Evolutionary conservation across 2,329 filamentous ascomycete genomes (phyloP), one percentile per base, ranked within the genome.

Genomic region (Fusarium veterinarium): DNA sequence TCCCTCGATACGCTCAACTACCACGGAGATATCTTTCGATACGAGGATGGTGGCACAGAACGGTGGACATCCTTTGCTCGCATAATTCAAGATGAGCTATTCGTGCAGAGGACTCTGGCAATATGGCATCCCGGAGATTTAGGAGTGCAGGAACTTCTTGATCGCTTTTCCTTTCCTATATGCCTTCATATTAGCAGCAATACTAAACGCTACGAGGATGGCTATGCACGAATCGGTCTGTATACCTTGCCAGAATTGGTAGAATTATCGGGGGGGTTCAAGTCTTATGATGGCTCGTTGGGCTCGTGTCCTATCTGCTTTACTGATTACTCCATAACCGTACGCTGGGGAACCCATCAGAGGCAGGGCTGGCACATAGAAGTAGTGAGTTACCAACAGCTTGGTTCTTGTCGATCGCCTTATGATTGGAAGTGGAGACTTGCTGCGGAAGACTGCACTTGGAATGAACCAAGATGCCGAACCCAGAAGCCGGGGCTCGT

Each of bases 381-480:
- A 2, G 35, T 58, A 1, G 33, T 20, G 13, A 28, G 20, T 10
- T 60, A 58, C 14, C 56, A 68, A 1, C 64, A 58, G 10, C 13
- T 68, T 19, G 64, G 67, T 7, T 5, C 28, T 12, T 70, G 67
- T 4, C 38, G 55, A 25, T 68, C 67, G 3, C 64, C 67, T 11
- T 60, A 28, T 5, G 67, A 64, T 48, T 70, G 59, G 67, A 64
- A 64, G 46, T 68, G 64, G 67, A 60, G 55, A 13, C 20, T 23
- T 23, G 7, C 51, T 3, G 37, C 38, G 7, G 49, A 60, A 20
- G 0, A 1, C 0, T 4, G 31, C 3, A 7, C 2, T 13, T 25
- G 42, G n/a, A 63, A 59, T 2, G 41, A 69, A n/a, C 53, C 64
- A 23, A 52, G 67, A 23, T 44, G 41, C 19, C 44, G 41, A 0